Evolutionary conservation across 805 yeast genomes (phyloP).

Genomic region (Nakazawaea ishiwadae): DNA sequence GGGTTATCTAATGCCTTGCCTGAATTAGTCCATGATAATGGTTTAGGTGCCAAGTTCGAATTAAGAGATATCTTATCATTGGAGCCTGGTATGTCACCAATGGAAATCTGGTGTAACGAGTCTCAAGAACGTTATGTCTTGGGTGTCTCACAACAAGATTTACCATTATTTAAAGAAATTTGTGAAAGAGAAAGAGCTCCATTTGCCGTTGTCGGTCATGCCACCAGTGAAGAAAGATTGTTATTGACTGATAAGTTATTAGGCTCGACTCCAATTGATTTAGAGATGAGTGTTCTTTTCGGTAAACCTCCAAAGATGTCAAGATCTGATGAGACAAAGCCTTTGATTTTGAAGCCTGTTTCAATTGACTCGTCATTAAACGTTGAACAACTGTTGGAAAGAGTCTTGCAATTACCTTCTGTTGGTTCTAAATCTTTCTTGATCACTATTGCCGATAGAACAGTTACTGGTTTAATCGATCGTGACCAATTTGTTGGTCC

Average conservation of each 20-base stretch:
- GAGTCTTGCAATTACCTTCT: constrained; percentile 85
- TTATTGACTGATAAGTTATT: constrained; percentile 75
- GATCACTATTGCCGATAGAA: constrained; percentile 97
- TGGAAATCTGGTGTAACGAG: constrained; percentile 99
- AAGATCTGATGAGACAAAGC: constrained; percentile 61
- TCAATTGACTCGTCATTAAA: constrained; percentile 26
- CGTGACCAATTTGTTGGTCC: constrained; percentile 99
- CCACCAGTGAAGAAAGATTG: constrained; percentile 82
- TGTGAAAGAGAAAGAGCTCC: constrained; percentile 97
- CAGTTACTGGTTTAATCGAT: constrained; percentile 95
- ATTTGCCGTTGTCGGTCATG: constrained; percentile 91
- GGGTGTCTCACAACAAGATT: constrained; percentile 80
- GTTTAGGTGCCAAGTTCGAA: constrained; percentile 90
- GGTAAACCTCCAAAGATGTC: constrained; percentile 98
- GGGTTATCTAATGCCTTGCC: constrained; percentile 97
- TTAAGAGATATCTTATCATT: constrained; percentile 83
- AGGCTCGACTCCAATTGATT: constrained; percentile 84
- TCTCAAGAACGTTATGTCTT: constrained; percentile 97
- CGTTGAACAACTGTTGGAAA: constrained; percentile 62
- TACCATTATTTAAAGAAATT: constrained; percentile 65
- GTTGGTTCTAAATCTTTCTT: constrained; percentile 94
- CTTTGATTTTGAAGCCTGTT: constrained; percentile 43
- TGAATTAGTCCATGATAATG: constrained; percentile 95
- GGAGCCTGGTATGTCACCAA: constrained; percentile 98
- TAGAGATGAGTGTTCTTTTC: constrained; percentile 90